These are phyloP conservation scores for Phialophora expanda DNA, from an alignment of 2,329 filamentous ascomycete genomes.

Conservation along the genomic window DNA sequence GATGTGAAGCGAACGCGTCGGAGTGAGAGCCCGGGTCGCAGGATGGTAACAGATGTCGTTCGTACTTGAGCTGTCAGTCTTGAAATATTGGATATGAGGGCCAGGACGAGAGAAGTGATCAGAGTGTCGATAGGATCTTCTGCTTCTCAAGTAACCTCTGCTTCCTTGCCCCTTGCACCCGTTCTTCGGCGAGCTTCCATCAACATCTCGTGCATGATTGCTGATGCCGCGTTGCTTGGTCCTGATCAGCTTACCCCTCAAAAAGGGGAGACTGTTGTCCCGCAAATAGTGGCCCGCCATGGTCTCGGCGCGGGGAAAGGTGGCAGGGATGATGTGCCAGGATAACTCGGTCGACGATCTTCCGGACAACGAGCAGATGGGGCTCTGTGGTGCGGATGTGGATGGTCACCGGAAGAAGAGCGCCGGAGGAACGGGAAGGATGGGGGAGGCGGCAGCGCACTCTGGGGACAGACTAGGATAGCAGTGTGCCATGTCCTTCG, in stretches of 20 bases:
- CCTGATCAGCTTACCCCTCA: slow-evolving; percentile 26
- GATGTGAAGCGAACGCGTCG: not conserved
- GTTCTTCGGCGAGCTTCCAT: slow-evolving; percentile 28
- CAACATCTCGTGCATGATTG: slow-evolving; percentile 18
- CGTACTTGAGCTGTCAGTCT: not conserved
- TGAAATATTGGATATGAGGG: not conserved
- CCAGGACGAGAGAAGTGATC: not conserved
- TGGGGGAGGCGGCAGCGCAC: not conserved
- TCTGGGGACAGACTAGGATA: not conserved
- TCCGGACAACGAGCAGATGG: not conserved
- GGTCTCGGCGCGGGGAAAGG: slow-evolving; percentile 22
- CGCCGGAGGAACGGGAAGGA: not conserved
- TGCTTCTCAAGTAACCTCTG: not conserved
- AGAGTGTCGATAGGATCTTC: not conserved
- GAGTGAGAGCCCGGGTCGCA: not conserved
- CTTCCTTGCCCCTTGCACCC: slow-evolving; percentile 5
- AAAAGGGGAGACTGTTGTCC: slow-evolving; percentile 20
- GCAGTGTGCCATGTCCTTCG: not conserved
- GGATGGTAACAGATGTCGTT: no score
- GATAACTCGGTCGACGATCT: not conserved
- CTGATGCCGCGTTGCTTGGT: not conserved
- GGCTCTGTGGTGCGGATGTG: not conserved
- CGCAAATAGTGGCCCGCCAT: slow-evolving; percentile 13
- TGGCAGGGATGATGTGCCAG: slow-evolving; percentile 2
- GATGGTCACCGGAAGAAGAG: not conserved